Base-by-base conservation (phyloP, 2,329 filamentous ascomycete species). In the Aspergillus fumigatus region DNA sequence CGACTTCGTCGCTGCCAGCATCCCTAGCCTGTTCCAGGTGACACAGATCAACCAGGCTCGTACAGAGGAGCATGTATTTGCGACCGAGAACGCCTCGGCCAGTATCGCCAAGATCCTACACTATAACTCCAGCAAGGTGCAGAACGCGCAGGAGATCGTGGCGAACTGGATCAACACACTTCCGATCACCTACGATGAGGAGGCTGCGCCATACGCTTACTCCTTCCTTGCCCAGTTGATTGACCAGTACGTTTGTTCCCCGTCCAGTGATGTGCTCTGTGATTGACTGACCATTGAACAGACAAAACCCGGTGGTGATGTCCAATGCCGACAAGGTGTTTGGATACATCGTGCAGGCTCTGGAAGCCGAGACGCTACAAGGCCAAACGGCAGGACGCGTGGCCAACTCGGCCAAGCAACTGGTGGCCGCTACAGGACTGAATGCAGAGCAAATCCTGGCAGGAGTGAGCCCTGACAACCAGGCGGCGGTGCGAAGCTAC, bases 71-170 rank as follows among this genome's bases (percentile, higher is more conserved):
- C 92, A 97, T 67, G 88, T 96, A 1, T 99, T 96, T 71, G 94
- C 94, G 2, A 97, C 94, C 1, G 94, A 99, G 77, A 99, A 99
- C 70, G 93, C 93, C 6, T 97, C 91, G 65, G 93, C 94, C 45
- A 92, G 91, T 64, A 94, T 99, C 68, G 94, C 94, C 38, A 99
- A 99, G 82, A 93, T 99, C 53, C 80, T 99, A 62, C 92, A 96
- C 72, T 97, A 88, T 78, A 97, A 96, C 75, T 79, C 86, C 25
- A 81, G 81, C 63, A 89, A 89, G 70, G 87, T 99, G 19, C 80
- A 80, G 53, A 90, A 95, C 67, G 80, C 84, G 51, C 87, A 94
- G 68, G 83, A 88, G 40, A 82, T 97, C 26, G 86, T 91, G 45
- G 78, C 81, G n/a, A 88, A 89, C 70, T 99, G 94, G 94, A 79